Base-by-base conservation (phyloP, 2,329 filamentous ascomycete genomes). In the Helicocarpus griseus region DNA sequence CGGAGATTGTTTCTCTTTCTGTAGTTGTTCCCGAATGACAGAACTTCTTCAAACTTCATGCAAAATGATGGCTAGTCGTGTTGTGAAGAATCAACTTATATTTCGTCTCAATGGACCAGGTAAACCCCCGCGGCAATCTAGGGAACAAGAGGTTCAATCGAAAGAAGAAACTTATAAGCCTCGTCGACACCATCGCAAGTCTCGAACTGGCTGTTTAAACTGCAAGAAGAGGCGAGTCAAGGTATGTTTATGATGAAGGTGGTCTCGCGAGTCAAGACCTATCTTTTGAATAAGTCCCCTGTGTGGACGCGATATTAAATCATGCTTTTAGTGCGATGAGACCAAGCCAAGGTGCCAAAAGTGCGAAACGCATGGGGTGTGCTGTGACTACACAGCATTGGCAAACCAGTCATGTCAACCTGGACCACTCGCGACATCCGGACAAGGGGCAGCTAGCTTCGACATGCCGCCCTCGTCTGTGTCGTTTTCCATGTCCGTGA, bases 211-310 rank as follows among this genome's bases (percentile, higher is more conserved):
- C 11, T 69, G 66, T 50, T 51, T 53, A 38, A 62, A 60, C 40
- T 69, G 65, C 54, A 69, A 68, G 54, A 59, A 59, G 29, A 58
- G 66, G 31, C 55, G 63, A 56, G 60, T 69, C 39, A 69, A 69
- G 60, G 65, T 68, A 63, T 35, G 40, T 39, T 14, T 29, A 28
- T 19, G 13, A 24, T n/a, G 2, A 22, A 28, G 14, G 38, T 47
- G 29, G 14, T 24, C 9, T 24, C 35, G 26, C 45, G 26, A 50
- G 29, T 43, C 11, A 47, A 8, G 22, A 6, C 5, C 5, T 8
- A 19, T 33, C 17, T 31, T 14, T 1, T n/a, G n/a, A n/a, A n/a
- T n/a, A n/a, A n/a, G 11, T 14, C 13, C 22, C 14, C 17, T 7
- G 21, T 35, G 3, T 21, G 13, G 29, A 19, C 11, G 22, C 19